Evolutionary conservation across 768 basidiomycete genomes (phyloP).

Genomic region (Rhizopogon rudus): DNA sequence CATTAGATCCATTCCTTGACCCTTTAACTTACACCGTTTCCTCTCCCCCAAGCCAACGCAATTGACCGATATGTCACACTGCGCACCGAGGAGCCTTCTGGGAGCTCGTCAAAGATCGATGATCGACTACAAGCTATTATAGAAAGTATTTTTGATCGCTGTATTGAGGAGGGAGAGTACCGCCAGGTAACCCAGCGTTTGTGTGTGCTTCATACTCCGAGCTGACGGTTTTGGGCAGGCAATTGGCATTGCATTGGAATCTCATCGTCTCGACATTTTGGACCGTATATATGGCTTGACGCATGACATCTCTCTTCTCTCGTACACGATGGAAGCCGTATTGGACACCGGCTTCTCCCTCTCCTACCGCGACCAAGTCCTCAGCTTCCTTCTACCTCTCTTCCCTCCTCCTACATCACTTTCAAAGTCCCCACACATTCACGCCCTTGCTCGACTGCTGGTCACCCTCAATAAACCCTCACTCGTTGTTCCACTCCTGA

Average conservation of each 20-base stretch:
- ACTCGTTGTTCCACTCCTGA: slow-evolving; percentile 69
- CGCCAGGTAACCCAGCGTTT: slow-evolving; percentile 56
- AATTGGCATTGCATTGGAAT: slow-evolving; percentile 92
- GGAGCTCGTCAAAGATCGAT: slow-evolving; percentile 63
- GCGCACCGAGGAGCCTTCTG: slow-evolving; percentile 48
- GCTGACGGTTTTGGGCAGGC: slow-evolving; percentile 46
- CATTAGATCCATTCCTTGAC: slow-evolving; percentile 13
- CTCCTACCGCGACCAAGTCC: slow-evolving; percentile 77
- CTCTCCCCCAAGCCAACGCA: slow-evolving; percentile 66
- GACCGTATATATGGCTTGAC: slow-evolving; percentile 69
- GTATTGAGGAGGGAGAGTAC: slow-evolving; percentile 84
- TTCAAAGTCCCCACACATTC: slow-evolving; percentile 70
- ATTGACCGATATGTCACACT: slow-evolving; percentile 88
- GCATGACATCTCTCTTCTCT: slow-evolving; percentile 71
- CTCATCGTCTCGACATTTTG: slow-evolving; percentile 84
- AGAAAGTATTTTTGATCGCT: slow-evolving; percentile 82
- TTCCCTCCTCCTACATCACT: slow-evolving; percentile 75
- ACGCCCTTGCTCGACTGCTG: slow-evolving; percentile 82
- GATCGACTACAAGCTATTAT: slow-evolving; percentile 77
- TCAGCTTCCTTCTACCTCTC: slow-evolving; percentile 75
- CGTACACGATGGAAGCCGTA: slow-evolving; percentile 90
- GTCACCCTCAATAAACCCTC: slow-evolving; percentile 84
- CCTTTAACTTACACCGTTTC: background rate
- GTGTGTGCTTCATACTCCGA: background rate
- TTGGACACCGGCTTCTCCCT: slow-evolving; percentile 88